These are phyloP conservation scores for Globisporangium heterothallicum DNA, from an alignment of 352 stramenopile genomes.

Conservation along the genomic window DNA sequence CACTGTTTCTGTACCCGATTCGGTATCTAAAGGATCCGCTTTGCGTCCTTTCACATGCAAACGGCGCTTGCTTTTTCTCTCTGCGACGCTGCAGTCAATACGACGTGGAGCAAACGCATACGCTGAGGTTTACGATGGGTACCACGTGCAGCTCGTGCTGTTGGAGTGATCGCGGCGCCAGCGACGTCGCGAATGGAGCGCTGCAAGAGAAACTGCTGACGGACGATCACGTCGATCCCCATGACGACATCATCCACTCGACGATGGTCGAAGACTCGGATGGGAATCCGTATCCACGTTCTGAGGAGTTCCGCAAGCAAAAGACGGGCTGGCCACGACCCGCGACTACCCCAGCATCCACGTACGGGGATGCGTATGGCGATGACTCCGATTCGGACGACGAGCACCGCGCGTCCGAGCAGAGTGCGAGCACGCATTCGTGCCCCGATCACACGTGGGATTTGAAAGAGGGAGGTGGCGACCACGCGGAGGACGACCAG, in stretches of 20 bases:
- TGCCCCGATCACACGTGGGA: background rate
- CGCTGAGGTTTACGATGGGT: conserved; percentile 24
- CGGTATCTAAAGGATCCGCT: too few species aligned
- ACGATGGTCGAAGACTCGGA: conserved; percentile 9
- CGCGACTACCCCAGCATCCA: conserved; percentile 1
- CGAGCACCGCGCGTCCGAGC: background rate
- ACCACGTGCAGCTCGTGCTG: conserved; percentile 37
- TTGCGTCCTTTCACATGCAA: too few species aligned
- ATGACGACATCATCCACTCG: conserved; percentile 1
- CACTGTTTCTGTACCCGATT: too few species aligned
- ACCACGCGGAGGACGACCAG: background rate
- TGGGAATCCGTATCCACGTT: conserved; percentile 7
- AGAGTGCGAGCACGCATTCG: background rate
- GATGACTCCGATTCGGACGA: conserved; percentile 2
- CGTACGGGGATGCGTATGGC: background rate
- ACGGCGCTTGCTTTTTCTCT: too few species aligned
- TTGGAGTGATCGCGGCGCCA: conserved; percentile 25
- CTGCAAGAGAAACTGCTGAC: conserved; percentile 55
- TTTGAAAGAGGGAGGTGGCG: conserved; percentile 1
- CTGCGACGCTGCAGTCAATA: background rate
- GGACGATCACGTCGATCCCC: background rate
- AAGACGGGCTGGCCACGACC: conserved; percentile 9
- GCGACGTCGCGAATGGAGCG: conserved; percentile 21
- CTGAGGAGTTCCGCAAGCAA: conserved; percentile 7
- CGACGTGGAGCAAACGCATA: conserved; percentile 1